phyloP scores from a whole-genome alignment of 352 stramenopile genomes.

The Paralagenidium karlingii region DNA sequence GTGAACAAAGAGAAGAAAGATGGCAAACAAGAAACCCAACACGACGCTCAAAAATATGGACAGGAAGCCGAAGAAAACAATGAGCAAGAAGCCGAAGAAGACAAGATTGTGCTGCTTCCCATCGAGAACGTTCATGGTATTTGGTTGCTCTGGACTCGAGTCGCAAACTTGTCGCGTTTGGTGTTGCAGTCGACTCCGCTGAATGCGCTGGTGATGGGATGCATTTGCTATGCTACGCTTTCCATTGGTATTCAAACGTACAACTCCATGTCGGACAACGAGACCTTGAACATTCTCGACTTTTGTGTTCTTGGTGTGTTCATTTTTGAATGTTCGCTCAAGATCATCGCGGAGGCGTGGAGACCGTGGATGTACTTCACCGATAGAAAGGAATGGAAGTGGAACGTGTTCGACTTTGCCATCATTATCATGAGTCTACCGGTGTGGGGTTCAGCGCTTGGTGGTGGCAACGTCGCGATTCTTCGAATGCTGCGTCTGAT shows the following conservation, averaged over 20 bases:
- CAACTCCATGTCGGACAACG: slow-evolving; percentile 18
- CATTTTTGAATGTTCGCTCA: slow-evolving; percentile 58
- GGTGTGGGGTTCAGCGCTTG: slow-evolving; percentile 41
- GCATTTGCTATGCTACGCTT: slow-evolving; percentile 66
- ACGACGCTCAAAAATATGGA: too few species aligned
- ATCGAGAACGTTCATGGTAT: slow-evolving; percentile 19
- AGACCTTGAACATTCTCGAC: slow-evolving; percentile 48
- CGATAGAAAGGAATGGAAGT: slow-evolving; percentile 54
- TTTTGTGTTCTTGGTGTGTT: slow-evolving; percentile 54
- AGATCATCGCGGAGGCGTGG: slow-evolving; percentile 68
- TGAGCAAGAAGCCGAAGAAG: slow-evolving; percentile 14
- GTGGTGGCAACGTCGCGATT: slow-evolving; percentile 64
- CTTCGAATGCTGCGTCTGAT: slow-evolving; percentile 78
- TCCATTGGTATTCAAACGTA: slow-evolving; percentile 79
- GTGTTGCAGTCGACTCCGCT: slow-evolving; percentile 44
- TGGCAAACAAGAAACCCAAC: too few species aligned
- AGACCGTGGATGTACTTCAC: slow-evolving; percentile 65
- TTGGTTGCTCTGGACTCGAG: slow-evolving; percentile 14
- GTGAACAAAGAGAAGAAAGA: too few species aligned
- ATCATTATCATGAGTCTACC: slow-evolving; percentile 74
- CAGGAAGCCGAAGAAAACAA: slow-evolving; percentile 2
- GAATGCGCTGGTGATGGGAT: slow-evolving; percentile 57
- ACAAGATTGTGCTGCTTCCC: slow-evolving; percentile 16
- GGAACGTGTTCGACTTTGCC: slow-evolving; percentile 79
- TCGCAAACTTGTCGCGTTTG: slow-evolving; percentile 23